Percentiles rank a stretch among this genome's conserved stretches.
phyloP scores from a whole-genome alignment of 768 basidiomycete species.

The Pleurotus giganteus region DNA sequence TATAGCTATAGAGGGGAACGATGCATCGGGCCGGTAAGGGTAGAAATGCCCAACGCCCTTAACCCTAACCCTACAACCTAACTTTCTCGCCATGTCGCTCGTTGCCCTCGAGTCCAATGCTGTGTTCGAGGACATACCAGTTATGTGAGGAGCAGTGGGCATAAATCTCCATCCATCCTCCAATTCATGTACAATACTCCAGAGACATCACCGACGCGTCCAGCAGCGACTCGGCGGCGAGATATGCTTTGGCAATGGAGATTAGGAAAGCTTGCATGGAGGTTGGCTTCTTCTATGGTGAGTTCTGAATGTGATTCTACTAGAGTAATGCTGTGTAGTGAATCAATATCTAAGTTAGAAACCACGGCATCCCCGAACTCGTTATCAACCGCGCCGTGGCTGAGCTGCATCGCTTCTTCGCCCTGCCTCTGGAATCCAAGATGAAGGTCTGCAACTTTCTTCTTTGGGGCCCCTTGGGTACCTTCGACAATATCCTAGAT shows the following conservation, averaged over 20 bases:
- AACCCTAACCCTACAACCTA: too few species aligned
- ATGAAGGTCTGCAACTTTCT: slow-evolving; percentile 51
- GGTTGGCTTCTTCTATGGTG: slow-evolving; percentile 8
- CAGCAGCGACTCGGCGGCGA: background rate
- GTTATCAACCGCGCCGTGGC: slow-evolving; percentile 44
- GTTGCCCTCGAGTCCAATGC: background rate
- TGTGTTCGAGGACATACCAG: background rate
- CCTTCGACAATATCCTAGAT: slow-evolving; percentile 39
- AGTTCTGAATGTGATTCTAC: background rate
- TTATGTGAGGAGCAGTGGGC: background rate
- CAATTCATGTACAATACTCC: background rate
- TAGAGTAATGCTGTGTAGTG: background rate
- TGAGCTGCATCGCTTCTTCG: slow-evolving; percentile 63
- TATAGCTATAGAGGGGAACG: too few species aligned
- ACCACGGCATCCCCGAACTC: slow-evolving; percentile 67
- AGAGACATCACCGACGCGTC: slow-evolving; percentile 2
- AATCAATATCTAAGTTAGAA: slow-evolving; percentile 50
- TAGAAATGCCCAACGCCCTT: too few species aligned
- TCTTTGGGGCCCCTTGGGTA: background rate
- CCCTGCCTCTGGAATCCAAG: slow-evolving; percentile 59
- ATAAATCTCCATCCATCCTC: background rate
- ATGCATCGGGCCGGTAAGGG: too few species aligned
- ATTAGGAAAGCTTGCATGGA: slow-evolving; percentile 7
- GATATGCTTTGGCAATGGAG: slow-evolving; percentile 5
- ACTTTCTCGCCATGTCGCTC: background rate